Percentiles rank a stretch among this genome's conserved stretches.
Conservation (phyloP, 164 flowering plant species). For the Aristolochia californica region DNA sequence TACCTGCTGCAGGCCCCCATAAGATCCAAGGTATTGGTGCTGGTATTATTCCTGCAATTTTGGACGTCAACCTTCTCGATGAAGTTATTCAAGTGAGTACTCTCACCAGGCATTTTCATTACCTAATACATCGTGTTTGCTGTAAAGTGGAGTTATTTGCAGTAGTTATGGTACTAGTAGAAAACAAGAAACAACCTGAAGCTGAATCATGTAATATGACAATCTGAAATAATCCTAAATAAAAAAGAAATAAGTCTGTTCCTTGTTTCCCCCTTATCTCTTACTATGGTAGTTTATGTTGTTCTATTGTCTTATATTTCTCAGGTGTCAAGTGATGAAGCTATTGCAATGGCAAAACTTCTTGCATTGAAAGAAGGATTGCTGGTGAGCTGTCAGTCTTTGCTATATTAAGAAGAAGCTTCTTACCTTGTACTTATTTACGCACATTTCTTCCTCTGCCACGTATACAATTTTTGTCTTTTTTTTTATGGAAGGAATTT, state of each 20-base stretch:
- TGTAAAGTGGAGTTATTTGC: neutral
- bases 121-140: neutral
- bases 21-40: slow-evolving; percentile 72
- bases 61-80: slow-evolving; percentile 31
- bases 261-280: neutral
- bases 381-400: slow-evolving; percentile 3
- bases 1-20: slow-evolving; percentile 36
- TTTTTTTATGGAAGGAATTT: neutral
- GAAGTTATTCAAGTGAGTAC: slow-evolving; percentile 27
- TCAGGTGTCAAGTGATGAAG: slow-evolving; percentile 14
- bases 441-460: neutral
- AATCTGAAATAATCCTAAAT: neutral
- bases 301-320: neutral
- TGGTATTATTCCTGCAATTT: slow-evolving; percentile 52
- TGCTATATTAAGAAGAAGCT: neutral
- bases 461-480: neutral
- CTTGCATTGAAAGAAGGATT: slow-evolving; percentile 13
- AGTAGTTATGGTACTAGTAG: neutral
- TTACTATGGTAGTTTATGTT: neutral
- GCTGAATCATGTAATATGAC: neutral
- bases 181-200: neutral
- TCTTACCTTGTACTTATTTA: neutral
- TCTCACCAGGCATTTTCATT: neutral
- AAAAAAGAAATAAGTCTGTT: neutral
- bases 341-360: slow-evolving; percentile 9